Conservation (phyloP, 2,329 filamentous ascomycete species). For the Aspergillus pseudoglaucus region DNA sequence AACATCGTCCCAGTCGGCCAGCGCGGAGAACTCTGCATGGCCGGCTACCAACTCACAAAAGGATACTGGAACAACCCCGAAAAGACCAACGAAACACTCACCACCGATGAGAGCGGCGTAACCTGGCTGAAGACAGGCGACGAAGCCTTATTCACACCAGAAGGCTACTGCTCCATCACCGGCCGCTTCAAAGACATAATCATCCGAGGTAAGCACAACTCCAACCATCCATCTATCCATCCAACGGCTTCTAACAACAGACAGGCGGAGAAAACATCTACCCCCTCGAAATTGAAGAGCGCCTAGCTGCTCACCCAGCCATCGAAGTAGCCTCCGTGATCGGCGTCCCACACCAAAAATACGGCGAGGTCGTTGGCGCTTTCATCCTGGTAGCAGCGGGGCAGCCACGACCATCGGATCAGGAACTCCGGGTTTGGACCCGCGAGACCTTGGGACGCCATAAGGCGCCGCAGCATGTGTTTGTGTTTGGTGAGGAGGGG, state of each 20-base stretch:
- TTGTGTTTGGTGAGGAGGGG: conserved; percentile 62
- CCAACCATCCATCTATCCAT: neutral
- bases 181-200: conserved; percentile 76
- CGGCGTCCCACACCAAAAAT: conserved; percentile 62
- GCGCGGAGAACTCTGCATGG: conserved; percentile 68
- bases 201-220: conserved; percentile 50
- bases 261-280: conserved; percentile 66
- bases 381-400: conserved; percentile 43
- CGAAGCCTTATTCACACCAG: conserved; percentile 45
- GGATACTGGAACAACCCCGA: conserved; percentile 61
- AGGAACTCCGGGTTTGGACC: conserved; percentile 58
- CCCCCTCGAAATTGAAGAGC: conserved; percentile 68
- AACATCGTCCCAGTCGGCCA: conserved; percentile 60
- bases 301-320: conserved; percentile 58
- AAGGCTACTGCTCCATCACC: conserved; percentile 66
- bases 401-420: conserved; percentile 38
- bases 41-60: conserved; percentile 64
- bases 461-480: conserved; percentile 66
- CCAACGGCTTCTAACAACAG: neutral
- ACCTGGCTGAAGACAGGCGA: conserved; percentile 63
- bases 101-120: conserved; percentile 53
- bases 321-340: conserved; percentile 63
- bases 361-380: conserved; percentile 65
- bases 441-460: conserved; percentile 56
- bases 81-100: conserved; percentile 67